phyloP scores from a whole-genome alignment of 345 rosid genomes.

The Pseudoturritis turrita region DNA sequence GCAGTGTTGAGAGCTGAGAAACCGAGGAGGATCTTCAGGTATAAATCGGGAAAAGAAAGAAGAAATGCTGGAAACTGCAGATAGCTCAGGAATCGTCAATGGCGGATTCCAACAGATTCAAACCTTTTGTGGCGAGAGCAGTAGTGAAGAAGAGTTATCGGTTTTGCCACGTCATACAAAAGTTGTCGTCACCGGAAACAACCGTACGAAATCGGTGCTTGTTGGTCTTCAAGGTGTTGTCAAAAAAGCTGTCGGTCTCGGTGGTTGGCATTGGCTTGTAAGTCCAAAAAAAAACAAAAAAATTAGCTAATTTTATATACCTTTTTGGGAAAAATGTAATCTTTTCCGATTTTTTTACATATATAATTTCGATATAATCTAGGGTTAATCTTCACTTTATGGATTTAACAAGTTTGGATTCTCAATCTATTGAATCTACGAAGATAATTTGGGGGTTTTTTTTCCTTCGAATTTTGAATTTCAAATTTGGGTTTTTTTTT shows the following conservation, averaged over 20 bases:
- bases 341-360: neutral
- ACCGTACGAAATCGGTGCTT: conserved; percentile 92
- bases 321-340: conserved; percentile 2
- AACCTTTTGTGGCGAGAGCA: conserved; percentile 60
- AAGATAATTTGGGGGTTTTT: neutral
- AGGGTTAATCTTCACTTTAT: neutral
- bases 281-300: neutral
- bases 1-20: conserved; percentile 26
- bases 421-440: neutral
- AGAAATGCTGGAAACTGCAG: conserved; percentile 70
- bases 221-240: conserved; percentile 95
- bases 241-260: conserved; percentile 94
- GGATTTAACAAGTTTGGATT: neutral
- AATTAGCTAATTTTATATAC: neutral
- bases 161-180: conserved; percentile 95
- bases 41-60: neutral
- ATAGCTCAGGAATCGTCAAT: conserved; percentile 53
- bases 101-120: conserved; percentile 70
- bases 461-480: conserved; percentile 20
- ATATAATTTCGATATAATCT: neutral
- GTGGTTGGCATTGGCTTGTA: conserved; percentile 99
- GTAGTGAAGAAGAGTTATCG: conserved; percentile 95
- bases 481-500: neutral
- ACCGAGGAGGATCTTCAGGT: neutral
- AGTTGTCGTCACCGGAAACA: conserved; percentile 92